Conservation (phyloP, 805 yeast genomes). For the Spathaspora gorwiae region DNA sequence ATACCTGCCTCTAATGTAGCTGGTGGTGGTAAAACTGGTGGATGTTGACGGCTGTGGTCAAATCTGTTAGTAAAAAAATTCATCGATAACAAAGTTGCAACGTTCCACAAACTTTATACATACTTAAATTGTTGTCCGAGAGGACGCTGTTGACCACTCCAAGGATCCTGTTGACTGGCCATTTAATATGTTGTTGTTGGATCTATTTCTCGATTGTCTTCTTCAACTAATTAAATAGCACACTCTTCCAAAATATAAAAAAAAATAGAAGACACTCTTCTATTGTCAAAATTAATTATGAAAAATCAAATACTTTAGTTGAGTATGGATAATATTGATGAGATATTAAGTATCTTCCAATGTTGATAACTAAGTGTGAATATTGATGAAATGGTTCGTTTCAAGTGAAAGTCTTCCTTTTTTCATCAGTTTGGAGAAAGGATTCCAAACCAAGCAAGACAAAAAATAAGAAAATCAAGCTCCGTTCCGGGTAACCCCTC, state of each 20-base stretch:
- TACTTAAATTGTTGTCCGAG: conserved; percentile 41
- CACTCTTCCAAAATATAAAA: background rate
- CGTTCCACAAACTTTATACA: conserved; percentile 17
- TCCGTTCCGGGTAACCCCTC: too few relatives aligned
- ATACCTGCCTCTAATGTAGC: conserved; percentile 48
- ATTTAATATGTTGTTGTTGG: conserved; percentile 11
- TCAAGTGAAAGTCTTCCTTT: too few relatives aligned
- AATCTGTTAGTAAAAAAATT: conserved; percentile 18
- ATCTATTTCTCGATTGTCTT: background rate
- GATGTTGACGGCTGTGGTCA: conserved; percentile 46
- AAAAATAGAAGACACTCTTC: too few relatives aligned
- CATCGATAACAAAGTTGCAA: background rate
- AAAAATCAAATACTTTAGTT: too few relatives aligned
- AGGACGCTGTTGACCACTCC: conserved; percentile 40
- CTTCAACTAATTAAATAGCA: background rate
- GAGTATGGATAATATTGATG: too few relatives aligned
- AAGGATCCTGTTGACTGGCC: conserved; percentile 40
- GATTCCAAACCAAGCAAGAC: too few relatives aligned
- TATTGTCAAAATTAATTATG: too few relatives aligned
- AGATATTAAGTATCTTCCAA: too few relatives aligned
- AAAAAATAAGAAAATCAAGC: too few relatives aligned
- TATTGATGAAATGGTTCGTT: too few relatives aligned
- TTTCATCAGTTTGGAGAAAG: too few relatives aligned
- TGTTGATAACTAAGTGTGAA: too few relatives aligned
- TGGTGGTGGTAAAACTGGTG: conserved; percentile 61